Conservation (phyloP, 2,329 filamentous ascomycete species). For the Penicillium carneum region DNA sequence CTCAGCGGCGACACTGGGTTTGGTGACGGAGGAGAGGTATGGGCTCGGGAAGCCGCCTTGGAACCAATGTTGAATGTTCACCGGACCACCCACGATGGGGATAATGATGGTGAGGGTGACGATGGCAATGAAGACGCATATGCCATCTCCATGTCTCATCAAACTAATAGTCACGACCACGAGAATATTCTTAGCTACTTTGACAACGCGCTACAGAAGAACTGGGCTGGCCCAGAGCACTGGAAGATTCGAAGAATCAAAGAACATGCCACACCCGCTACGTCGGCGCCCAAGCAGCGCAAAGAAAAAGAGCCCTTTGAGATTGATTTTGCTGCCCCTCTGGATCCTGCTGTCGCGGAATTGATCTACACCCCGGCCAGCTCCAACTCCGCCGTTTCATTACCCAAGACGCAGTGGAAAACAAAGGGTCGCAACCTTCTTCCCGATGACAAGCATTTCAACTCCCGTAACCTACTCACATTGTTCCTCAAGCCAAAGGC, state of each 20-base stretch:
- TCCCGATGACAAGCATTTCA: constrained; percentile 98
- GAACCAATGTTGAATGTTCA: constrained; percentile 86
- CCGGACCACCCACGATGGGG: constrained; percentile 58
- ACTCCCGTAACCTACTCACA: constrained; percentile 84
- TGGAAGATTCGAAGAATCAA: constrained; percentile 98
- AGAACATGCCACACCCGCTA: constrained; percentile 66
- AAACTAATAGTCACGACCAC: constrained; percentile 72
- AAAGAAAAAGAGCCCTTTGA: constrained; percentile 98
- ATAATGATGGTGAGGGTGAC: constrained; percentile 60
- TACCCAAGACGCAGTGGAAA: constrained; percentile 95
- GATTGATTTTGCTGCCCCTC: constrained; percentile 83
- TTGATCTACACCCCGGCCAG: constrained; percentile 80
- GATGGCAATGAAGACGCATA: constrained; percentile 77
- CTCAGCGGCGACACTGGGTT: constrained; percentile 77
- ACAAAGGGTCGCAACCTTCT: constrained; percentile 91
- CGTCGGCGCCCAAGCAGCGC: constrained; percentile 64
- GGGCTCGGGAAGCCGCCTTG: constrained; percentile 87
- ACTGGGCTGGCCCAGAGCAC: constrained; percentile 97
- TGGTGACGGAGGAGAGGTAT: constrained; percentile 93
- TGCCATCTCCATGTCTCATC: constrained; percentile 77
- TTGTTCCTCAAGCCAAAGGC: constrained; percentile 96
- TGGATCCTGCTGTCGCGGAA: constrained; percentile 75
- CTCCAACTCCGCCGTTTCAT: constrained; percentile 78
- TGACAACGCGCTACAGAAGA: constrained; percentile 93
- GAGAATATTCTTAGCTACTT: constrained; percentile 98